These are phyloP conservation scores for Phytophthora colocasiae DNA, from an alignment of 352 stramenopile genomes.

Conservation along the genomic window DNA sequence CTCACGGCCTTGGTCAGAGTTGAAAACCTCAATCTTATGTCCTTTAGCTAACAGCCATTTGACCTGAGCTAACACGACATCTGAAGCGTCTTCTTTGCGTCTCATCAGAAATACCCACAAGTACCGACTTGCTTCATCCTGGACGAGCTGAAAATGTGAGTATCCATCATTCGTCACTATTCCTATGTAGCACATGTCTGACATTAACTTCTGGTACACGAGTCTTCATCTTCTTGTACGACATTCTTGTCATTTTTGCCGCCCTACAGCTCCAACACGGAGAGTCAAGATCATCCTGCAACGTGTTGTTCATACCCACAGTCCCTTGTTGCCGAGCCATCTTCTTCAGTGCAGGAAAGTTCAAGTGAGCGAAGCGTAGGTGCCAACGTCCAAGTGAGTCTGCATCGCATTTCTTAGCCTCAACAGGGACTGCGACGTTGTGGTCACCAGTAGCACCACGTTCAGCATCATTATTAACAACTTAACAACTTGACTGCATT, in stretches of 20 bases:
- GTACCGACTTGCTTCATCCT: constrained; percentile 6
- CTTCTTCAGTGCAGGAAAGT: constrained; percentile 1
- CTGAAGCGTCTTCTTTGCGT: not conserved
- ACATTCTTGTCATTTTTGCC: constrained; percentile 2
- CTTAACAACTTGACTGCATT: not conserved
- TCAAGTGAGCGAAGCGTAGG: constrained; percentile 10
- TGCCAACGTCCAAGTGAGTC: constrained; percentile 9
- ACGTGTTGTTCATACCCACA: not conserved
- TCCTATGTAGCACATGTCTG: constrained; percentile 1
- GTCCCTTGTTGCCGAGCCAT: constrained; percentile 3
- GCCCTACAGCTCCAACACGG: constrained; percentile 1
- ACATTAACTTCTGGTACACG: not conserved
- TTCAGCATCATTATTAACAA: not conserved
- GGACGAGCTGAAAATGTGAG: constrained; percentile 7
- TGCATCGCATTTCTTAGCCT: not conserved
- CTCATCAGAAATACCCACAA: not conserved
- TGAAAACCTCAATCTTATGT: constrained; percentile 5
- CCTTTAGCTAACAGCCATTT: not conserved
- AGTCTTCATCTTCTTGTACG: constrained; percentile 1
- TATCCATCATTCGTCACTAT: not conserved
- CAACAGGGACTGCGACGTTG: no score
- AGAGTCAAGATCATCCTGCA: not conserved
- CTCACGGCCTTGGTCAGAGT: constrained; percentile 12
- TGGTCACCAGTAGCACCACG: no score
- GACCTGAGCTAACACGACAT: not conserved